Evolutionary conservation across 2,329 filamentous ascomycete genomes (phyloP).

Genomic region (Elsinoe perseae): DNA sequence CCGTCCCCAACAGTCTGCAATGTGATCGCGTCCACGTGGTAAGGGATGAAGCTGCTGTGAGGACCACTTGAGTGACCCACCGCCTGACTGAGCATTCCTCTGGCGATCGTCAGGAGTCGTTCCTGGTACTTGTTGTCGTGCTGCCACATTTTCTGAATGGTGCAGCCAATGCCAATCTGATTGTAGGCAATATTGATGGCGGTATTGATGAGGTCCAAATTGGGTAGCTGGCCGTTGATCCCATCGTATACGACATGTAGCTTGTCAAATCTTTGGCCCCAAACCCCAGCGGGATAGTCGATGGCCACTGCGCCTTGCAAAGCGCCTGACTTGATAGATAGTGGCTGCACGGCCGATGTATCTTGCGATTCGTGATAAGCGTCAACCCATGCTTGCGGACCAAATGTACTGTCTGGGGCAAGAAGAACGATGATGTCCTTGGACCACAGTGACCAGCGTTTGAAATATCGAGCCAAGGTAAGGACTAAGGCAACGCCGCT

Average conservation of each 20-base stretch:
- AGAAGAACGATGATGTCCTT: conserved; percentile 95
- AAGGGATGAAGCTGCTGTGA: conserved; percentile 93
- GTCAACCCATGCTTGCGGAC: conserved; percentile 93
- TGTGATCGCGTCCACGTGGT: conserved; percentile 94
- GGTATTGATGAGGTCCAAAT: conserved; percentile 92
- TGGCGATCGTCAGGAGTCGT: conserved; percentile 77
- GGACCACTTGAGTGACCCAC: conserved; percentile 82
- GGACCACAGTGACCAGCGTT: conserved; percentile 95
- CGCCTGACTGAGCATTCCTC: conserved; percentile 87
- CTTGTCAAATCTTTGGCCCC: conserved; percentile 74
- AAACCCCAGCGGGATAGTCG: conserved; percentile 65
- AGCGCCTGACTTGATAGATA: conserved; percentile 86
- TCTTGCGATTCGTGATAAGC: conserved; percentile 91
- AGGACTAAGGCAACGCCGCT: conserved; percentile 82
- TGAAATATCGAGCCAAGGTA: conserved; percentile 88
- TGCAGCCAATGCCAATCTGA: conserved; percentile 82
- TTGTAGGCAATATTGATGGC: conserved; percentile 78
- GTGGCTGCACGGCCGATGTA: conserved; percentile 58
- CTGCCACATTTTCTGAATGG: conserved; percentile 76
- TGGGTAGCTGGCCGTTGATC: conserved; percentile 89
- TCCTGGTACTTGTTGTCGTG: conserved; percentile 72
- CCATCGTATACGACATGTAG: conserved; percentile 92
- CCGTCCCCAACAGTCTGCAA: conserved; percentile 82
- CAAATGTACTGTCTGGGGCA: conserved; percentile 78
- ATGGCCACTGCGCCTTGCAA: conserved; percentile 89